These are phyloP conservation scores for Debaryomyces psychrophilus DNA, from an alignment of 1,139 yeast genomes.

Conservation along the genomic window DNA sequence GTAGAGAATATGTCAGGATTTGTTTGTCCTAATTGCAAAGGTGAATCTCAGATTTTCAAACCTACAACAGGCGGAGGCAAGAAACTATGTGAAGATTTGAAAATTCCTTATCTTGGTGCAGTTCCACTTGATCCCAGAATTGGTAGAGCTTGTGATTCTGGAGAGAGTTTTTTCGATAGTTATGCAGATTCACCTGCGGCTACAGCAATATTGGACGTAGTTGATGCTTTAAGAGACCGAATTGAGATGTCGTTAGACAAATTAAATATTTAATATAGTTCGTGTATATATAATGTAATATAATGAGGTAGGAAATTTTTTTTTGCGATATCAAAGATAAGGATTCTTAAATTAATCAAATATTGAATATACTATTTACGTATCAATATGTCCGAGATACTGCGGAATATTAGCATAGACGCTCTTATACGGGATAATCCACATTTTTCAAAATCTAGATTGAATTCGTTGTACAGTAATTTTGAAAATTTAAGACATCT, in stretches of 20 bases:
- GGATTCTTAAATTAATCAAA: neutral
- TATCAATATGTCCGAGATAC: neutral
- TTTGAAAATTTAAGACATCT: constrained; percentile 52
- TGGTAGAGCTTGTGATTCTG: constrained; percentile 84
- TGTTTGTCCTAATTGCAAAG: constrained; percentile 93
- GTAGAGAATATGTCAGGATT: constrained; percentile 99
- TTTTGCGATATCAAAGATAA: constrained; percentile 2
- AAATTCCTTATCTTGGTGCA: constrained; percentile 79
- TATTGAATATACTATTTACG: neutral
- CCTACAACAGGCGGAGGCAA: constrained; percentile 98
- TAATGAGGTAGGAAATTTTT: neutral
- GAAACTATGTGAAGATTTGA: constrained; percentile 75
- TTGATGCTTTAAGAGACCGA: constrained; percentile 59
- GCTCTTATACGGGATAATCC: constrained; percentile 20
- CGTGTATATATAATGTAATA: constrained; percentile 7
- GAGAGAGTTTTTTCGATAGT: constrained; percentile 81
- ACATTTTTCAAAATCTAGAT: constrained; percentile 50
- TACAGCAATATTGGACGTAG: constrained; percentile 81
- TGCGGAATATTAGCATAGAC: constrained; percentile 14
- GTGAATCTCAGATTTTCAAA: constrained; percentile 86
- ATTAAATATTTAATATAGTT: constrained; percentile 17
- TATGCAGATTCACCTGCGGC: constrained; percentile 96
- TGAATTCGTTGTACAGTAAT: constrained; percentile 67
- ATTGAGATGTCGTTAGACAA: constrained; percentile 33
- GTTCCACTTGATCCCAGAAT: constrained; percentile 97